Conservation (phyloP, 129 eudicot genomes). For the Lactuca saligna region DNA sequence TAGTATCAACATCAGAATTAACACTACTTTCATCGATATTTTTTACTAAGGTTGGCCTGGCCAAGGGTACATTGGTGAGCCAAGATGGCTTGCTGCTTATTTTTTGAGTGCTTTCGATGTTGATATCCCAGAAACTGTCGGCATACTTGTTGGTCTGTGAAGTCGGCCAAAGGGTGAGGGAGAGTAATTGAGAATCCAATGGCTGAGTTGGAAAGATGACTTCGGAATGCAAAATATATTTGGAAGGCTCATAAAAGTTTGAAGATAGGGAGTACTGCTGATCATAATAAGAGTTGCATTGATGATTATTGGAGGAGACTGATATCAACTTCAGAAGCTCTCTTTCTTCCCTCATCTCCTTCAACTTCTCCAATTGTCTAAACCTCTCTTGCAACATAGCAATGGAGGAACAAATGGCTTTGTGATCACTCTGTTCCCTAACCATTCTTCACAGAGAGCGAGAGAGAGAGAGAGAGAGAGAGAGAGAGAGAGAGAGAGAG, state of each 20-base stretch:
- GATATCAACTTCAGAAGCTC: conserved; percentile 45
- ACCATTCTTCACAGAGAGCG: background rate
- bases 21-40: conserved; percentile 23
- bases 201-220: conserved; percentile 29
- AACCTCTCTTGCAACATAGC: conserved; percentile 86
- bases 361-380: conserved; percentile 56
- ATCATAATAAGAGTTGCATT: background rate
- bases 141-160: conserved; percentile 7
- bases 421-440: conserved; percentile 26
- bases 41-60: conserved; percentile 7
- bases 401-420: conserved; percentile 47
- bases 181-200: conserved; percentile 22
- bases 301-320: conserved; percentile 2
- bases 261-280: background rate
- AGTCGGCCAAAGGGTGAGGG: conserved; percentile 55
- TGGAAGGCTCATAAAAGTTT: conserved; percentile 4
- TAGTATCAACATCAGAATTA: conserved; percentile 63
- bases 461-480: too few relatives aligned
- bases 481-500: background rate
- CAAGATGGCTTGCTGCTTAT: conserved; percentile 21
- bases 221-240: conserved; percentile 33
- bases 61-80: conserved; percentile 25
- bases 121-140: conserved; percentile 7
- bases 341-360: conserved; percentile 70
- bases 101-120: conserved; percentile 8